Evolutionary conservation across 2,329 filamentous ascomycete species (phyloP), one percentile per base, ranked within the genome.

Genomic region (Alternaria solani): DNA sequence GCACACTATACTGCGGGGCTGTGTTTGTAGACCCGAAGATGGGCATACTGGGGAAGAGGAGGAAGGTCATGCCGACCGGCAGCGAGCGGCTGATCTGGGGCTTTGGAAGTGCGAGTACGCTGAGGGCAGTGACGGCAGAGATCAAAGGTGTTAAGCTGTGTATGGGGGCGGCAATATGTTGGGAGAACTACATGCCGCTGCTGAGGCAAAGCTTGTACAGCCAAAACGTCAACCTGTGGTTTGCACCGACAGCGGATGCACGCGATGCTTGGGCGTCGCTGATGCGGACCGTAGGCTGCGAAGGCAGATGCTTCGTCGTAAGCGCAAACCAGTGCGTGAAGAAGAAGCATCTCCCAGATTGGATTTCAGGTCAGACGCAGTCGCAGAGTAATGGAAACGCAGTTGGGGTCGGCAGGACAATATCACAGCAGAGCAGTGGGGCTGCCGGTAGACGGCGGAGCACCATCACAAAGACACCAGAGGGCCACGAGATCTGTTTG

Each of bases 181-280:
- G 94, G 94, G 94, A 98, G 78, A 97, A 92, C 78, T 96, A 94
- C 81, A 97, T 97, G 93, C 94, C 94, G 0, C 82, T 97, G 18
- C 83, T 97, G 7, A 87, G 94, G 18, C 91, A 96, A 75, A 86
- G 88, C 16, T 83, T 97, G 38, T 98, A 97, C 78, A 86, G 88
- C 2, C 94, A 97, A 78, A 96, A 96, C 74, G 88, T 97, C 71
- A 96, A 96, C 76, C 81, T 97, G 12, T 97, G 94, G 79, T 87
- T 97, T 2, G 93, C 94, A 0, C 94, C 94, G 0, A 97, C 94
- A 0, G 94, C 94, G 1, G 94, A 97, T 80, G 87, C 85, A 20
- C 85, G 94, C 62, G 91, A 94, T 70, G 88, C 91, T 0, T 98
- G 94, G 94, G 79, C 92, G 25, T 81, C 88, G 0, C 81, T 96